Evolutionary conservation across 148 eudicot species (phyloP).

Genomic region (Vaccinium darrowii): DNA sequence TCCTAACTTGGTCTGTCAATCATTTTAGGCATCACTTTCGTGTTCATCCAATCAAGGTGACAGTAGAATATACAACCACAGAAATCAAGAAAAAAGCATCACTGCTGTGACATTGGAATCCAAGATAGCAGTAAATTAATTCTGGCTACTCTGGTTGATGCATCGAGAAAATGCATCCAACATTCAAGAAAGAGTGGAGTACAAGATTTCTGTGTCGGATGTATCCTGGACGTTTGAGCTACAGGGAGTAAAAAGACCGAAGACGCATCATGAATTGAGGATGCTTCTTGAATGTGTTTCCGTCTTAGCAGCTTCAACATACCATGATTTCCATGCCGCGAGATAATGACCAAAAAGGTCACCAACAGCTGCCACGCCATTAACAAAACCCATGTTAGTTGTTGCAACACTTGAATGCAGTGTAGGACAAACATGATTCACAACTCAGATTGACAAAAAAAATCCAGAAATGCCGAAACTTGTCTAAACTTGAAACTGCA

Average conservation of each 20-base stretch:
- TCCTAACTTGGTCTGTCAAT: no score
- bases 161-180: constrained; percentile 18
- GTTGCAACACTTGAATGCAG: constrained; percentile 1
- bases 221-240: not conserved
- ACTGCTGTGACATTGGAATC: not conserved
- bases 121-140: not conserved
- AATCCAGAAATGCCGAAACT: not conserved
- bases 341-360: constrained; percentile 43
- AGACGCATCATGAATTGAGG: constrained; percentile 7
- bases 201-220: not conserved
- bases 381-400: constrained; percentile 11
- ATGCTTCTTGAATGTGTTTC: constrained; percentile 16
- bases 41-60: not conserved
- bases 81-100: not conserved
- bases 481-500: not conserved
- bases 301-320: constrained; percentile 36
- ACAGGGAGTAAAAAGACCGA: not conserved
- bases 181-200: not conserved
- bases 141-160: not conserved
- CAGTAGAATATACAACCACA: not conserved
- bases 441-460: not conserved
- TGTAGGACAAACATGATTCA: not conserved
- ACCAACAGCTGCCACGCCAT: constrained; percentile 27
- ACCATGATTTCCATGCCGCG: constrained; percentile 54
- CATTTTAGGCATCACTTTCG: not conserved